These are phyloP conservation scores for Nevesoporus exiguus DNA, from an alignment of 768 basidiomycete species.

Conservation along the genomic window DNA sequence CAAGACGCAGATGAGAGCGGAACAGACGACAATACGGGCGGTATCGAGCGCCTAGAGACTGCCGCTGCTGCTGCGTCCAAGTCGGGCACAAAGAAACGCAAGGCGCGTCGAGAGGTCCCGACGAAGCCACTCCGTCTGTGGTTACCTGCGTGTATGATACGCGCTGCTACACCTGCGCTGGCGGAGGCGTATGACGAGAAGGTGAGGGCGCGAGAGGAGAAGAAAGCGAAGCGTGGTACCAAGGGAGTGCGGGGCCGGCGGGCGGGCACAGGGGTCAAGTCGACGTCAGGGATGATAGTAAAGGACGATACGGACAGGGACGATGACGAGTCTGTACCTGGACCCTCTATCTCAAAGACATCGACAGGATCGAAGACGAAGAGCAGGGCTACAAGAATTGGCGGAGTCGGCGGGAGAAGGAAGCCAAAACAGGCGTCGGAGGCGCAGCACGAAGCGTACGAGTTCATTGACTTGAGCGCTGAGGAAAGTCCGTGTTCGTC, in stretches of 20 bases:
- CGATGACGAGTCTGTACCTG: neutral
- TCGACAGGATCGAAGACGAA: constrained; percentile 4
- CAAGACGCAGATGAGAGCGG: constrained; percentile 42
- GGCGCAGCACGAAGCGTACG: constrained; percentile 28
- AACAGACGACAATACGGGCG: constrained; percentile 35
- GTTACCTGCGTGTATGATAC: constrained; percentile 81
- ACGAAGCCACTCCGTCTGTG: constrained; percentile 63
- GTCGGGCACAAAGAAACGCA: constrained; percentile 21
- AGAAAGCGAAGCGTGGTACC: constrained; percentile 33
- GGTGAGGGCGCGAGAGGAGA: constrained; percentile 42
- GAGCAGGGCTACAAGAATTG: constrained; percentile 4
- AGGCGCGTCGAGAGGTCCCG: constrained; percentile 35
- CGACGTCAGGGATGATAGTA: neutral
- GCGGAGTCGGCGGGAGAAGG: constrained; percentile 10
- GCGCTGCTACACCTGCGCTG: constrained; percentile 60
- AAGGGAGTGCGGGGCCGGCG: constrained; percentile 15
- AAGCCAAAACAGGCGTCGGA: constrained; percentile 23
- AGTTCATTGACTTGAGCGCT: constrained; percentile 24
- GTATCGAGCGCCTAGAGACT: constrained; percentile 24
- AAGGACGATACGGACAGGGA: neutral
- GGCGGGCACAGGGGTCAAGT: neutral
- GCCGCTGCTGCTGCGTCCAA: constrained; percentile 21
- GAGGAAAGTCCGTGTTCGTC: constrained; percentile 21
- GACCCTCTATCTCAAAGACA: constrained; percentile 6
- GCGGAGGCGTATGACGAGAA: constrained; percentile 64